A percentile compares a stretch with the other conserved stretches of the same genome.
These are phyloP conservation scores for Alternaria sp. DNA, from an alignment of 2,329 filamentous ascomycete species.

Conservation along the genomic window DNA sequence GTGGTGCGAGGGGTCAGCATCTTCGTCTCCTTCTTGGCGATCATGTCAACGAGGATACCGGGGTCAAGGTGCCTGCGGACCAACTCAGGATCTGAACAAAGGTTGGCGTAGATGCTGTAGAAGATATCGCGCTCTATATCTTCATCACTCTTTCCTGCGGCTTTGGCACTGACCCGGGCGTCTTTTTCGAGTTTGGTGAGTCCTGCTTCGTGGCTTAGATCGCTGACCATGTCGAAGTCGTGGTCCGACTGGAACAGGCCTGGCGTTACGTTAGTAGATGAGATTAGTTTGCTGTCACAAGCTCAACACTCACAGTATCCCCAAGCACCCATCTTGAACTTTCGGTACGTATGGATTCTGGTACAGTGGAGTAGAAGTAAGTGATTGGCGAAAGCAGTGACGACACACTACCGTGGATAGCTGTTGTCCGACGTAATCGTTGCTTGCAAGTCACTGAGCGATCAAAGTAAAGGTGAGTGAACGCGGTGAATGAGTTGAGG, in stretches of 20 bases:
- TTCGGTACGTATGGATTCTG: neutral
- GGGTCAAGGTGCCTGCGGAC: slow-evolving; percentile 31
- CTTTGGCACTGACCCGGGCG: too few relatives aligned
- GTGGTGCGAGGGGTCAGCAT: slow-evolving; percentile 15
- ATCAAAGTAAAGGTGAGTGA: neutral
- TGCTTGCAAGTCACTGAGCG: neutral
- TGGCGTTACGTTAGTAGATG: neutral
- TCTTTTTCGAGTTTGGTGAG: slow-evolving; percentile 17
- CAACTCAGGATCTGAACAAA: slow-evolving; percentile 22
- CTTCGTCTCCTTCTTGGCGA: slow-evolving; percentile 21
- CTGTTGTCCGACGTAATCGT: neutral
- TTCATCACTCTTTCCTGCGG: slow-evolving; percentile 5
- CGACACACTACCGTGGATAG: neutral
- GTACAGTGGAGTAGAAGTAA: neutral
- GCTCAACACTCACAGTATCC: slow-evolving; percentile 16
- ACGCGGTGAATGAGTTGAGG: neutral
- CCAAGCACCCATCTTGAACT: slow-evolving; percentile 28
- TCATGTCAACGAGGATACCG: slow-evolving; percentile 20
- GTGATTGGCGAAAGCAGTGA: neutral
- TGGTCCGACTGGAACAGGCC: slow-evolving; percentile 35
- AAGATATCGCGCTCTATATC: slow-evolving; percentile 14
- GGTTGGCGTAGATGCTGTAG: slow-evolving; percentile 17
- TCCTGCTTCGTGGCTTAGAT: slow-evolving; percentile 23
- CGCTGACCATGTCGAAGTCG: slow-evolving; percentile 27
- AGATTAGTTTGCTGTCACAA: neutral